Evolutionary conservation across 2,329 filamentous ascomycete genomes (phyloP).

Genomic region (Sporothrix protearum): DNA sequence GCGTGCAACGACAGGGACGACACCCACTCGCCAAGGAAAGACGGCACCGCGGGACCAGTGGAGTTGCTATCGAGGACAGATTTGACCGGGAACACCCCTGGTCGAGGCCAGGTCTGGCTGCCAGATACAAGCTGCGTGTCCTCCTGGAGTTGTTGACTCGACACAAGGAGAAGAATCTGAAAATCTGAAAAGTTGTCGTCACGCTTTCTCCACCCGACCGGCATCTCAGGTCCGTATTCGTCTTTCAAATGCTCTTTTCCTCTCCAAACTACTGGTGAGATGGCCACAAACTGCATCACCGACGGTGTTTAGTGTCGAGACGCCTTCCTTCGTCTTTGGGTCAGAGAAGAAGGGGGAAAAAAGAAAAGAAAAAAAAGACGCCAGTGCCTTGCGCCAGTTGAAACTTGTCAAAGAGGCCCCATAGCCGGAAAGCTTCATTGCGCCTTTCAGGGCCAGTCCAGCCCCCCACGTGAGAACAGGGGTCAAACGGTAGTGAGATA

Average conservation of each 20-base stretch:
- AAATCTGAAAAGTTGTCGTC: neutral
- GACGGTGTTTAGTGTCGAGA: neutral
- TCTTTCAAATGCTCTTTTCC: neutral
- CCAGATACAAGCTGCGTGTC: too few relatives aligned
- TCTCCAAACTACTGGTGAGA: neutral
- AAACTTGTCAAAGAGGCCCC: neutral
- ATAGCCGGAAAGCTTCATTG: neutral
- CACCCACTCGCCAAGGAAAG: neutral
- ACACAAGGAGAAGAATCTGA: too few relatives aligned
- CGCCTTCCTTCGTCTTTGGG: neutral
- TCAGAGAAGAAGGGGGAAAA: too few relatives aligned
- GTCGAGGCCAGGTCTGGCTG: too few relatives aligned
- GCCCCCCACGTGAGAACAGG: constrained; percentile 16
- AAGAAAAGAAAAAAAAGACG: too few relatives aligned
- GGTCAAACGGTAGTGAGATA: neutral
- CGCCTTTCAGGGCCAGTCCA: neutral
- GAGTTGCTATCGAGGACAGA: neutral
- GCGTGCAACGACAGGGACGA: neutral
- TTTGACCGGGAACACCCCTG: neutral
- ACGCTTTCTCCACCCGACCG: neutral
- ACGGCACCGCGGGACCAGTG: constrained; percentile 7
- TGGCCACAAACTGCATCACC: neutral
- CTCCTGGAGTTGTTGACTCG: neutral
- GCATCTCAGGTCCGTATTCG: neutral
- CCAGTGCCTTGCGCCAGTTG: constrained; percentile 1